Base-by-base conservation (phyloP, 805 yeast genomes). In the Candida piceae region DNA sequence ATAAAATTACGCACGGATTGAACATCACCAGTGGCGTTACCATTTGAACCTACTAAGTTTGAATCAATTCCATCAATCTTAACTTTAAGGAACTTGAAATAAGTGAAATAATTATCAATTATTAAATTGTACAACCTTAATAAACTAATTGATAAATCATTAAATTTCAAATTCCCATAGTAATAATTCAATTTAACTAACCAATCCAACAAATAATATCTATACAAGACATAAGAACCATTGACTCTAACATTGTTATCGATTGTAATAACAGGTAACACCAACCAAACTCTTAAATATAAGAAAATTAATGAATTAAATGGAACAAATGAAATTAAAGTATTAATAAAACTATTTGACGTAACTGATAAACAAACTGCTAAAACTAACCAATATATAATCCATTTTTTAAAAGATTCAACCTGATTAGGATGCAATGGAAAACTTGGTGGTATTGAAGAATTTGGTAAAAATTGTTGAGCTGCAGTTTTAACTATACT, bases 351-450 rank as follows among this genome's bases (percentile, higher is more conserved):
- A 4, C 29, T 29, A 20, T 42, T 43, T 7, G 54, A 48, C 12
- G 39, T 41, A 7, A 46, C 32, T 15, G 42, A 34, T 5, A 44
- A 34, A 31, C 48, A 55, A 7, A 64, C 44, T 4, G 80, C 70
- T 36, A 70, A 58, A 1, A 82, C 77, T 10, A 81, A 65, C 95
- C 95, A 86, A 58, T 83, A 79, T 39, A 68, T 61, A 24, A 72
- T 58, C 74, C 80, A 72, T 36, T 40, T 40, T 16, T 27, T 12
- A 8, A 20, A 13, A 7, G 27, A 8, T 16, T 29, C 26, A 9
- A 16, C 12, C 9, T 22, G 29, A 7, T 7, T 24, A 7, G 38
- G 34, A 16, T 35, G 16, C 4, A 8, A 4, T n/a, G 37, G 27
- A n/a, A 29, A 16, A 3, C 19, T 18, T 8, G 27, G 30, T 16